Evolutionary conservation across 2,329 filamentous ascomycete species (phyloP).

Genomic region (Xylariaceae sp.): DNA sequence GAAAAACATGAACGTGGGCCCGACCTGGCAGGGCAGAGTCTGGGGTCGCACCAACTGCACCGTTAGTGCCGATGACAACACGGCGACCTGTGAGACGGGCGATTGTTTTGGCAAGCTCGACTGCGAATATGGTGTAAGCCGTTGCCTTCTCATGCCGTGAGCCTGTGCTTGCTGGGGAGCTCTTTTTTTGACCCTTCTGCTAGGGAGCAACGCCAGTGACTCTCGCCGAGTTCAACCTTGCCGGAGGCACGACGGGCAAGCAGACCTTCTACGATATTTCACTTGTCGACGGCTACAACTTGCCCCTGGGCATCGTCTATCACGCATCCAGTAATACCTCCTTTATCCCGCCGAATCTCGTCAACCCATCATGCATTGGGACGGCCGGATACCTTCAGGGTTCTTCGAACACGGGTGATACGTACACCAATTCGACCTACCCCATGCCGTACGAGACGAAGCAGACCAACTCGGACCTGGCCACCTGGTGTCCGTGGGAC

Average conservation of each 20-base stretch:
- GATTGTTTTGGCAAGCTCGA: conserved; percentile 66
- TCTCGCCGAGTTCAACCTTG: conserved; percentile 72
- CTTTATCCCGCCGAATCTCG: conserved; percentile 67
- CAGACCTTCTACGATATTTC: conserved; percentile 82
- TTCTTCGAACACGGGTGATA: conserved; percentile 44
- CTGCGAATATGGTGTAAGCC: conserved; percentile 60
- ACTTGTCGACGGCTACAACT: conserved; percentile 77
- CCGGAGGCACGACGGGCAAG: conserved; percentile 48
- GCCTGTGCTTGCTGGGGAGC: too few species aligned
- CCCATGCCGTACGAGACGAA: conserved; percentile 60
- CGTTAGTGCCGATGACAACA: conserved; percentile 56
- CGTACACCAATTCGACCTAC: conserved; percentile 57
- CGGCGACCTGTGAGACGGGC: conserved; percentile 64
- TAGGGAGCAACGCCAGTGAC: conserved; percentile 68
- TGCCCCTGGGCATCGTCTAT: conserved; percentile 59
- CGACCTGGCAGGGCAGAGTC: conserved; percentile 72
- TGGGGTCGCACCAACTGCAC: conserved; percentile 83
- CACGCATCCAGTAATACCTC: conserved; percentile 53
- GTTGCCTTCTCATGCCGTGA: not conserved
- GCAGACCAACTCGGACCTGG: conserved; percentile 49
- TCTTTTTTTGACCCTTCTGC: not conserved
- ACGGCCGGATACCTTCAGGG: conserved; percentile 55
- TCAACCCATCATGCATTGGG: conserved; percentile 69
- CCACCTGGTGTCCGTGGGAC: conserved; percentile 74
- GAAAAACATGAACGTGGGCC: conserved; percentile 55